Conservation (phyloP, 495 filamentous ascomycete species). For the Parmelia sp. region DNA sequence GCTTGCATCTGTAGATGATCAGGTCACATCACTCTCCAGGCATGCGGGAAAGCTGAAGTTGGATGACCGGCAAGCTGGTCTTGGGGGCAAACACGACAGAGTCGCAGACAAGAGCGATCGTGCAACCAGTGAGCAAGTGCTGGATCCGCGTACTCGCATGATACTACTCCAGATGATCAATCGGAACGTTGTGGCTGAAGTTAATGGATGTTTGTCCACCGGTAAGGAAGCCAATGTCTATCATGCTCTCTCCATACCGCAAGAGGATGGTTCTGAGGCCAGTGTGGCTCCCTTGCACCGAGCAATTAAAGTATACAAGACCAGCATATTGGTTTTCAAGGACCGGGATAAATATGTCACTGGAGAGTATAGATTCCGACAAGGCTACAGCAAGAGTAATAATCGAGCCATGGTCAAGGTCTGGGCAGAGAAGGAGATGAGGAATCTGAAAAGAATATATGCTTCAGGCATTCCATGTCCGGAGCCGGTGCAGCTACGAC, state of each 20-base stretch:
- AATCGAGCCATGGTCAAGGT: conserved; percentile 93
- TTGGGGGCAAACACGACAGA: conserved; percentile 46
- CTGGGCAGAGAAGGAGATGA: conserved; percentile 98
- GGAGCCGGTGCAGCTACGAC: conserved; percentile 77
- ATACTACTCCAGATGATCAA: conserved; percentile 94
- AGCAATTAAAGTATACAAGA: conserved; percentile 98
- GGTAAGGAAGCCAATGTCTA: conserved; percentile 99
- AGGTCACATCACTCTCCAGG: conserved; percentile 71
- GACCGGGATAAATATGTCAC: conserved; percentile 91
- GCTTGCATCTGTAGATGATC: conserved; percentile 71
- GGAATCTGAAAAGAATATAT: conserved; percentile 80
- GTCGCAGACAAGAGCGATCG: conserved; percentile 77
- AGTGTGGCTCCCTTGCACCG: conserved; percentile 49
- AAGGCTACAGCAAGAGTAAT: conserved; percentile 84
- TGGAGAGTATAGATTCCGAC: conserved; percentile 78
- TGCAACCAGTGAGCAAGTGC: conserved; percentile 86
- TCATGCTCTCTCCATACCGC: conserved; percentile 56
- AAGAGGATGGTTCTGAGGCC: conserved; percentile 34
- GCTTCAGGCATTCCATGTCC: conserved; percentile 81
- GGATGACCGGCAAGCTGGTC: conserved; percentile 54
- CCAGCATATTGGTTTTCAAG: conserved; percentile 92
- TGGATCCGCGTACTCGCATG: conserved; percentile 91
- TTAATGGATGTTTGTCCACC: conserved; percentile 88
- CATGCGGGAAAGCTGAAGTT: conserved; percentile 88
- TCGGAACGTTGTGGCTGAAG: conserved; percentile 67